Base-by-base conservation (phyloP, 805 yeast genomes). In the Candida chilensis region DNA sequence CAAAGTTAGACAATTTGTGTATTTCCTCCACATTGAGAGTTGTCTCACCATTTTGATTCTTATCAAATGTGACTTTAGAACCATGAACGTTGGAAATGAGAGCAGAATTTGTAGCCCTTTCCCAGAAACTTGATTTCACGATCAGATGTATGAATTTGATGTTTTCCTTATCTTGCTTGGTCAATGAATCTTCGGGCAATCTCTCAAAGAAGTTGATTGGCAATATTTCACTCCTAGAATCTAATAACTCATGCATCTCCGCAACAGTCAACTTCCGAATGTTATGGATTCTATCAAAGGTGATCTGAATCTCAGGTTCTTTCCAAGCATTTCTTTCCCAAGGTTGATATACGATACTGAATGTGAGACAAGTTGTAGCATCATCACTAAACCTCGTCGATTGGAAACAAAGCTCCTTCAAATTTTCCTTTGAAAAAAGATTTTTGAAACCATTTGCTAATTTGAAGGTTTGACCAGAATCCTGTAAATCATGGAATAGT, bases 121-220 rank as follows among this genome's bases (percentile, higher is more conserved):
- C 32, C 29, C 48, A 52, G 35, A 52, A 51, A 38, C 58, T 59
- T 8, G 52, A 45, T 25, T 45, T 48, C 37, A 60, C 32, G 5
- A 56, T 42, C 24, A 47, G 51, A 37, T 50, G 41, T 16, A 60
- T 47, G 35, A 56, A 50, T 15, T 51, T 48, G 14, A 62, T 22
- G 29, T 54, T 48, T 31, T 57, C 57, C 14, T 40, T 37, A 34
- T 60, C 67, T 7, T 39, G 41, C 4, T 40, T 39, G 14, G 32
- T 39, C 8, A 57, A 29, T 3, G 30, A 17, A 28, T 22, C 27
- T 20, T 22, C 24, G 13, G 13, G 16, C 14, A 22, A 31, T 18
- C 37, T 34, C 12, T 29, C 33, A 30, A 53, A 47, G 13, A 45
- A 38, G 28, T 36, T 36, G 32, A 52, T 48, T 1, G 56, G 45